Base-by-base conservation (phyloP, 2,329 filamentous ascomycete genomes). In the Exserohilum rostratum region DNA sequence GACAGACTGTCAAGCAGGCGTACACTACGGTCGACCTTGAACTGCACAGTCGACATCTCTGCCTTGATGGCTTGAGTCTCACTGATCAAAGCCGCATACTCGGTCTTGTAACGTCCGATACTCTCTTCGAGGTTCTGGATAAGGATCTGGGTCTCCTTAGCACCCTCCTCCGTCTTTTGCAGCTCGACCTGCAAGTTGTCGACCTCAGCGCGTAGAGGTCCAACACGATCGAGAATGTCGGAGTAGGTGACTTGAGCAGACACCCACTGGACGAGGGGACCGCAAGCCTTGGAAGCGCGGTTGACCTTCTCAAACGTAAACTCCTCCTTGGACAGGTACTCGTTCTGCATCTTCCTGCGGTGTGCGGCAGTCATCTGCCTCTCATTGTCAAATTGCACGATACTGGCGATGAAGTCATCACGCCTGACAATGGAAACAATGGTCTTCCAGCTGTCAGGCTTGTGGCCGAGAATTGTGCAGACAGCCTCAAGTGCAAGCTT, bases 241-340 rank as follows among this genome's bases (percentile, higher is more conserved):
- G 93, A 96, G 77, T 96, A 99, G 70, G 90, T 92, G 71, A 99
- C 95, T 77, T 99, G 95, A 17, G 95, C 96, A 74, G 91, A 85
- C 3, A 96, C 93, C 95, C 95, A 99, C 72, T 97, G 92, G 15
- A 99, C 93, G 12, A 99, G 83, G 22, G 95, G 96, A 69, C 95
- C 96, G 76, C 95, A 99, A 42, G 95, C 95, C 79, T 95, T 97
- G 78, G 90, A 96, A 57, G 95, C 95, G 67, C 92, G 91, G 77
- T 96, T 96, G 75, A 97, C 95, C 75, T 90, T 90, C 73, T 99
- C 95, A 67, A 93, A 96, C 0, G 93, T 97, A 77, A 98, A 99
- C 55, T 98, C 93, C 4, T 93, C 89, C 74, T 96, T 95, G 12
- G 90, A 92, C 57, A 99, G 79, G 77, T 90, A 99, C 37, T 97